Percentiles rank a stretch among this genome's conserved stretches.
These are phyloP conservation scores for Glonium stellatum DNA, from an alignment of 495 filamentous ascomycete species.

Conservation along the genomic window DNA sequence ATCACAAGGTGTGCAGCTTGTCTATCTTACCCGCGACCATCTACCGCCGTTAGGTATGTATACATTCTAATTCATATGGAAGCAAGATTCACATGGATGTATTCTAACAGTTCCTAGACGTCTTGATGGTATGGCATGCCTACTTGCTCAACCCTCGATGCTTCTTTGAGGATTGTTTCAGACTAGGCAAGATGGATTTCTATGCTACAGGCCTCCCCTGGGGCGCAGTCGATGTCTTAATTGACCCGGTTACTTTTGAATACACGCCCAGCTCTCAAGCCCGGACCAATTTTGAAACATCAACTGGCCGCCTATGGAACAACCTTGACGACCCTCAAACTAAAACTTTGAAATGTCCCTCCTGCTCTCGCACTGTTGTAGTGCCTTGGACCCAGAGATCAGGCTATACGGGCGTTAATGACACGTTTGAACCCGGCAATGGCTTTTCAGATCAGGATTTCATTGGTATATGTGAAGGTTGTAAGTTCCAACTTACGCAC, in stretches of 20 bases:
- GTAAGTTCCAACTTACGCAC: not conserved
- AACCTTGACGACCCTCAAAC: conserved; percentile 40
- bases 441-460: conserved; percentile 1
- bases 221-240: conserved; percentile 47
- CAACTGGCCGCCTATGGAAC: conserved; percentile 53
- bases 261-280: conserved; percentile 50
- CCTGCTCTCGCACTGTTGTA: conserved; percentile 40
- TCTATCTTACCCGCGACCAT: conserved; percentile 2
- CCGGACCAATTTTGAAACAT: conserved; percentile 41
- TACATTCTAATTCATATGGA: not conserved
- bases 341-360: conserved; percentile 51
- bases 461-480: not conserved
- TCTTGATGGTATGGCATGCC: conserved; percentile 84
- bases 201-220: conserved; percentile 68
- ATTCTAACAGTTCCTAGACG: conserved; percentile 45
- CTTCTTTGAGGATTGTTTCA: conserved; percentile 71
- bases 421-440: not conserved
- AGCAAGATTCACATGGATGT: not conserved
- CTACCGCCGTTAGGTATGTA: conserved; percentile 31
- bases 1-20: not conserved
- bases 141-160: conserved; percentile 74
- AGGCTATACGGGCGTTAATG: not conserved
- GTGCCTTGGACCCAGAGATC: conserved; percentile 42
- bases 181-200: conserved; percentile 50
- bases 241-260: conserved; percentile 54